phyloP scores from a whole-genome alignment of 2,329 filamentous ascomycete species.

The Onygena corvina region DNA sequence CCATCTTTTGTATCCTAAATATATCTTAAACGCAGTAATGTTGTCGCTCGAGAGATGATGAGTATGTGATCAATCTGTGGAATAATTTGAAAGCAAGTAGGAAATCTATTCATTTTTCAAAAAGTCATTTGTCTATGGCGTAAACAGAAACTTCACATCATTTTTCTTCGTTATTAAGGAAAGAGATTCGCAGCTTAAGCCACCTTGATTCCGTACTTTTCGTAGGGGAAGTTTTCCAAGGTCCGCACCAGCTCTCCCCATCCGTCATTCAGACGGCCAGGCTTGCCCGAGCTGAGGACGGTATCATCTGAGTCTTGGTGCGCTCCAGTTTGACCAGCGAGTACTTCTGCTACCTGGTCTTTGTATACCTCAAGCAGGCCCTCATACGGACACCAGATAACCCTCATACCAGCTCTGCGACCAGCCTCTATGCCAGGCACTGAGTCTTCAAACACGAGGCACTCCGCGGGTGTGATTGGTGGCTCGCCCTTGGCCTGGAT shows the following conservation, averaged over 20 bases:
- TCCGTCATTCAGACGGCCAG: constrained; percentile 49
- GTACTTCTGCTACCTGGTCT: constrained; percentile 64
- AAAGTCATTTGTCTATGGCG: background rate
- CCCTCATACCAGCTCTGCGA: constrained; percentile 83
- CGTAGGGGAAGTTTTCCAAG: constrained; percentile 50
- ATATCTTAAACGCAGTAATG: no score
- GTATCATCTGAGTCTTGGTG: constrained; percentile 44
- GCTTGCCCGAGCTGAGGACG: constrained; percentile 35
- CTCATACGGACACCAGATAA: constrained; percentile 81
- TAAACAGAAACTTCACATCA: background rate
- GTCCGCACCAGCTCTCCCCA: constrained; percentile 44
- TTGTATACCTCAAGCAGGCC: constrained; percentile 63
- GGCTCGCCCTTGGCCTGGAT: constrained; percentile 44
- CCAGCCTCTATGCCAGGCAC: constrained; percentile 88
- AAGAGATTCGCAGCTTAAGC: background rate
- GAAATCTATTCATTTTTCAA: background rate
- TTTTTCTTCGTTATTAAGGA: background rate
- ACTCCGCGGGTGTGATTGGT: constrained; percentile 67
- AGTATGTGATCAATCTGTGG: no score
- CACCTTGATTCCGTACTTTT: constrained; percentile 44
- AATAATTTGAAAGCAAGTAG: background rate
- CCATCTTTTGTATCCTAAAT: no score
- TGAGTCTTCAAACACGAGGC: constrained; percentile 90
- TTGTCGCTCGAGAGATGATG: no score
- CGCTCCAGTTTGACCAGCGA: constrained; percentile 69